Percentiles rank a stretch among this genome's conserved stretches.
These are phyloP conservation scores for Zymoseptoria pseudotritici DNA, from an alignment of 2,329 filamentous ascomycete genomes.

Conservation along the genomic window DNA sequence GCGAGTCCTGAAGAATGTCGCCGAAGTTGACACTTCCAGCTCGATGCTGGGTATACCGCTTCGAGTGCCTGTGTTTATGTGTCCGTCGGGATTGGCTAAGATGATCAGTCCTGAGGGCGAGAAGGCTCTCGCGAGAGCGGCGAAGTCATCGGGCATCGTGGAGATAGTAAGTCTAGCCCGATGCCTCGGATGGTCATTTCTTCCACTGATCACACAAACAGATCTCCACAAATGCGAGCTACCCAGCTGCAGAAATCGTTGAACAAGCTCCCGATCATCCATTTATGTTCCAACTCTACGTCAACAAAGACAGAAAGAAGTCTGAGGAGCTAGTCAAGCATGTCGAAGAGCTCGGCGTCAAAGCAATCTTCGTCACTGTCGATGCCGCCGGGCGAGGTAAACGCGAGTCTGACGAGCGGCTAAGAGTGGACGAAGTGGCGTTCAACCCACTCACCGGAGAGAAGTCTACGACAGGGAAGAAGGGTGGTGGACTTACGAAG, in stretches of 20 bases:
- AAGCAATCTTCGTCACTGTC: constrained; percentile 52
- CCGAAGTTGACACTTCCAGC: constrained; percentile 14
- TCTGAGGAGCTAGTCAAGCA: constrained; percentile 44
- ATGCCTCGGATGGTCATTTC: no score
- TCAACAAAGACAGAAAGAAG: constrained; percentile 49
- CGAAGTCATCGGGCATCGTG: constrained; percentile 18
- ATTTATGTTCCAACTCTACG: constrained; percentile 56
- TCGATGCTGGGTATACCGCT: constrained; percentile 17
- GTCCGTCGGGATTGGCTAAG: constrained; percentile 28
- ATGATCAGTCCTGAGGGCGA: constrained; percentile 31
- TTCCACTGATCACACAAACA: no score
- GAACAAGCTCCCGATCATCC: constrained; percentile 20
- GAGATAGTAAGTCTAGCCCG: constrained; percentile 20
- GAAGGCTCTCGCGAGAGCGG: constrained; percentile 26
- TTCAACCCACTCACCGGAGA: constrained; percentile 36
- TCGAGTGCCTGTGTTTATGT: constrained; percentile 30
- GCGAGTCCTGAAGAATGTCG: constrained; percentile 19
- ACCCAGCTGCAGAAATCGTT: constrained; percentile 26
- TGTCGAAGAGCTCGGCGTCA: constrained; percentile 41
- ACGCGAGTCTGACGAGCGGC: constrained; percentile 41
- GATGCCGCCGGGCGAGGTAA: constrained; percentile 53
- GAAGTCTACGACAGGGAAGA: constrained; percentile 38
- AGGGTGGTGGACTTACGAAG: constrained; percentile 44
- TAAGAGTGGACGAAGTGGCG: constrained; percentile 15
- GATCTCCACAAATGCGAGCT: constrained; percentile 27